Conservation (phyloP, 1,284 basidiomycete genomes). For the Volvariella volvacea region DNA sequence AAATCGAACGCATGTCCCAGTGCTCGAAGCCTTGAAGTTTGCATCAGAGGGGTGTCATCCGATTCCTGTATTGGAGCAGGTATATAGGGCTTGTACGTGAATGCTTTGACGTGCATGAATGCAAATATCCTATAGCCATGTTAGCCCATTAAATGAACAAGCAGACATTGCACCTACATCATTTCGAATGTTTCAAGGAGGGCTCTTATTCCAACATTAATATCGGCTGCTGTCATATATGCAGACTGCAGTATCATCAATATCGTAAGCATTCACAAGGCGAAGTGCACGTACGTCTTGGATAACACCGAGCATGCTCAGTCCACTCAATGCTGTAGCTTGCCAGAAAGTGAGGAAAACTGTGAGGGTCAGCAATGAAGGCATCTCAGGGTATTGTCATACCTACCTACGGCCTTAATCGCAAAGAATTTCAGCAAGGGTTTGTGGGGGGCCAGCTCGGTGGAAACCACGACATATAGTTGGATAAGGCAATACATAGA, state of each 20-base stretch:
- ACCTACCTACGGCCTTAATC: slow-evolving; percentile 64
- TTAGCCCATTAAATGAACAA: slow-evolving; percentile 6
- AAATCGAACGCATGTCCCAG: slow-evolving; percentile 63
- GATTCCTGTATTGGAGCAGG: slow-evolving; percentile 20
- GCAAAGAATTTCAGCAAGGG: slow-evolving; percentile 71
- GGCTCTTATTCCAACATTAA: slow-evolving; percentile 68
- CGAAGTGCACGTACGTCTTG: slow-evolving; percentile 45
- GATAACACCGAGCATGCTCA: slow-evolving; percentile 58
- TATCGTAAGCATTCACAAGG: slow-evolving; percentile 4
- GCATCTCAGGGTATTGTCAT: background rate
- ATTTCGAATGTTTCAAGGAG: slow-evolving; percentile 73
- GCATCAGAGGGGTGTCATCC: slow-evolving; percentile 21
- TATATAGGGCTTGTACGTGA: slow-evolving; percentile 64
- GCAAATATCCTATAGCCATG: slow-evolving; percentile 45
- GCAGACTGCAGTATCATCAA: slow-evolving; percentile 32
- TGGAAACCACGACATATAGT: slow-evolving; percentile 57
- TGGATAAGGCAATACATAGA: slow-evolving; percentile 82
- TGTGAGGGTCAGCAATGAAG: slow-evolving; percentile 14
- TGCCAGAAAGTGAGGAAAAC: slow-evolving; percentile 84
- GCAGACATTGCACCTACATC: slow-evolving; percentile 39
- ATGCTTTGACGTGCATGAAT: slow-evolving; percentile 69
- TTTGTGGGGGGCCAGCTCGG: slow-evolving; percentile 49
- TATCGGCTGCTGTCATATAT: slow-evolving; percentile 70
- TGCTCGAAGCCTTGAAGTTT: slow-evolving; percentile 45
- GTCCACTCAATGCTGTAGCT: slow-evolving; percentile 51